Base-by-base conservation (phyloP, 768 basidiomycete genomes). In the Leucosporidium scottii region DNA sequence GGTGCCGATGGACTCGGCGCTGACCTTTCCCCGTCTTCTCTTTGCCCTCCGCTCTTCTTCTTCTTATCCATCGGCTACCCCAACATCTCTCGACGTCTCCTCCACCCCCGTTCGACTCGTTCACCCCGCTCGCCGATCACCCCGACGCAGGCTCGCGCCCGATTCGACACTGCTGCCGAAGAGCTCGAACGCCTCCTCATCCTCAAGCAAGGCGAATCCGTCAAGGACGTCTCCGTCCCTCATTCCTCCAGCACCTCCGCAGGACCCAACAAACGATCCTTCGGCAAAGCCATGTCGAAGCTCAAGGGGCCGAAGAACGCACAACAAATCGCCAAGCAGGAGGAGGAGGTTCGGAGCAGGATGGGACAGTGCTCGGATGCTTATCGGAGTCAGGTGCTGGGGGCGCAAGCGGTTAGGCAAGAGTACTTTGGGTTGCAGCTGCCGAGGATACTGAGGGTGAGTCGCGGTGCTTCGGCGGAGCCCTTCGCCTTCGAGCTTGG, bases 391-490 rank as follows among this genome's bases (percentile, higher is more conserved):
- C 87, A 91, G 2, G 87, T 96, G 36, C 85, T 84, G 20, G 92
- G 97, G 70, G 91, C 89, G 18, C 93, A 97, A 77, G 81, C 86
- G 7, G 86, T 91, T 80, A 84, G 93, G 69, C 93, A 97, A 78
- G 96, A 99, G 76, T 98, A 97, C 78, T 99, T 96, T 79, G 94
- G 97, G 78, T 89, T 94, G 75, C 94, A 97, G 75, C 80, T 97
- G 50, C 96, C 96, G 63, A 87, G 92, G 72, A 90, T 97, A 65
- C 79, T 99, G 49, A 84, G 96, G 61, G 93, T 93, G 77, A 76
- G 89, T 83, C 39, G 21, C 30, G 55, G 17, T 49, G 18, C 39
- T 10, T 56, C 27, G 34, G 44, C 34, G 30, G 54, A 49, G 44
- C 57, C n/a, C n/a, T 28, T 50, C 65, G 27, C 47, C 61, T 36